phyloP scores from a whole-genome alignment of 176 grass and related monocot genomes.

The Bromus sterilis region DNA sequence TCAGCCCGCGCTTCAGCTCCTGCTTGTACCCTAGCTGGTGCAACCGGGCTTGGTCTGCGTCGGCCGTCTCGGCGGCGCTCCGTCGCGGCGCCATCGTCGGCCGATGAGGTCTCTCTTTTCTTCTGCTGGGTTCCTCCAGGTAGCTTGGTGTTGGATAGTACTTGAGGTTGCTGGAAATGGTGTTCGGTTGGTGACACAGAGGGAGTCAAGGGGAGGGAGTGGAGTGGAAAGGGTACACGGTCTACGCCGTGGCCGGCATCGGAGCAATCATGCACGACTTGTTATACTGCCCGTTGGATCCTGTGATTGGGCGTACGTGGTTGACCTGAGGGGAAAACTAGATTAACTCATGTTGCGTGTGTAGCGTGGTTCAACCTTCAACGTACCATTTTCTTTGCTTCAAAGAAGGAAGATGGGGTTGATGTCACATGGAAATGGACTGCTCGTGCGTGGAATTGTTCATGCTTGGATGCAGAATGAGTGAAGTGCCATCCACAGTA shows the following conservation, averaged over 20 bases:
- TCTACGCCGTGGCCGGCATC: neutral
- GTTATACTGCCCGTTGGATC: neutral
- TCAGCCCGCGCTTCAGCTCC: slow-evolving; percentile 61
- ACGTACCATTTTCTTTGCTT: neutral
- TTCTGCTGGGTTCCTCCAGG: neutral
- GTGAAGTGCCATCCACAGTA: too few species aligned
- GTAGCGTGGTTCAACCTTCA: neutral
- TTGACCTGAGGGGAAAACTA: neutral
- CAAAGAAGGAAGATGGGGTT: neutral
- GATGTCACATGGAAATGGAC: neutral
- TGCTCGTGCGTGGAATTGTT: neutral
- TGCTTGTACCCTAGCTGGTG: slow-evolving; percentile 67
- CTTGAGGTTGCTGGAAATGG: neutral
- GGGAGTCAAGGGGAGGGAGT: neutral
- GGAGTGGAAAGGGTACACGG: neutral
- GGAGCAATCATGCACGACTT: neutral
- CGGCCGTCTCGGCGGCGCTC: neutral
- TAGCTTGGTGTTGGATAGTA: neutral
- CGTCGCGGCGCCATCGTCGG: neutral
- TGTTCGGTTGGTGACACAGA: neutral
- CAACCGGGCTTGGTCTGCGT: slow-evolving; percentile 34
- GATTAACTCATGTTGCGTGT: neutral
- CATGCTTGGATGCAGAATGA: too few species aligned
- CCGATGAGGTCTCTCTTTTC: neutral
- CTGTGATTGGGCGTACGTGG: neutral